These are phyloP conservation scores for Mortierella claussenii DNA, from an alignment of 192 early-diverging fungal species.

Conservation along the genomic window DNA sequence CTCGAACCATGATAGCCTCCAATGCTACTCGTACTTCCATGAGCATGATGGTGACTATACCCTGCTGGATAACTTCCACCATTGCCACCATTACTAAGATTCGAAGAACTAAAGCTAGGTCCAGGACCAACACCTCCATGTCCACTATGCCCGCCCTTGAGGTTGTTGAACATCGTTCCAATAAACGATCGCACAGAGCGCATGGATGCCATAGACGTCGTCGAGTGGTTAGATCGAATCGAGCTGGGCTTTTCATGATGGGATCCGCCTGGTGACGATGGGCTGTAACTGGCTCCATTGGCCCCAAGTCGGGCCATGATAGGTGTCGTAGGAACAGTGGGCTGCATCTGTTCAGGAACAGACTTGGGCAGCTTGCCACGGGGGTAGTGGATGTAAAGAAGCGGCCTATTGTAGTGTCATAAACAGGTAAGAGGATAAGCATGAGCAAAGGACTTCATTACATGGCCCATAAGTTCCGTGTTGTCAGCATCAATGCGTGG, in stretches of 20 bases:
- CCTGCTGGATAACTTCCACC: slow-evolving; percentile 28
- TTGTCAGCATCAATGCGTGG: too few species aligned
- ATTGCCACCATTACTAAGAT: neutral
- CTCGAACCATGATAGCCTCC: slow-evolving; percentile 39
- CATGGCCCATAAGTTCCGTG: too few species aligned
- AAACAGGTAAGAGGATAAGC: neutral
- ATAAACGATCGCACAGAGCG: slow-evolving; percentile 46
- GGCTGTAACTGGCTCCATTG: slow-evolving; percentile 12
- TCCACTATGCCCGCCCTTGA: slow-evolving; percentile 18
- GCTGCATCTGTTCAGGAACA: slow-evolving; percentile 48
- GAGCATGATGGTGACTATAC: slow-evolving; percentile 43
- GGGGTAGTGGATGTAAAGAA: slow-evolving; percentile 50
- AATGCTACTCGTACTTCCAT: slow-evolving; percentile 50
- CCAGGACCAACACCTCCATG: slow-evolving; percentile 17
- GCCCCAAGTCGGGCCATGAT: slow-evolving; percentile 19
- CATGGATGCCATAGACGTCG: slow-evolving; percentile 44
- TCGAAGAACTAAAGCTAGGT: slow-evolving; percentile 2
- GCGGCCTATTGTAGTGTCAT: slow-evolving; percentile 14
- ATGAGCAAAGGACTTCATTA: too few species aligned
- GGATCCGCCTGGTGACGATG: slow-evolving; percentile 12
- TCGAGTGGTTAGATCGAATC: slow-evolving; percentile 44
- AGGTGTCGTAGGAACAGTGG: slow-evolving; percentile 25
- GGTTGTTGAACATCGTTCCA: slow-evolving; percentile 49
- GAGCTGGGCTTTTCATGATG: slow-evolving; percentile 41
- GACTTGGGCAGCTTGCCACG: slow-evolving; percentile 41